Base-by-base conservation (phyloP, 1,284 basidiomycete genomes). In the Ustilago tritici region DNA sequence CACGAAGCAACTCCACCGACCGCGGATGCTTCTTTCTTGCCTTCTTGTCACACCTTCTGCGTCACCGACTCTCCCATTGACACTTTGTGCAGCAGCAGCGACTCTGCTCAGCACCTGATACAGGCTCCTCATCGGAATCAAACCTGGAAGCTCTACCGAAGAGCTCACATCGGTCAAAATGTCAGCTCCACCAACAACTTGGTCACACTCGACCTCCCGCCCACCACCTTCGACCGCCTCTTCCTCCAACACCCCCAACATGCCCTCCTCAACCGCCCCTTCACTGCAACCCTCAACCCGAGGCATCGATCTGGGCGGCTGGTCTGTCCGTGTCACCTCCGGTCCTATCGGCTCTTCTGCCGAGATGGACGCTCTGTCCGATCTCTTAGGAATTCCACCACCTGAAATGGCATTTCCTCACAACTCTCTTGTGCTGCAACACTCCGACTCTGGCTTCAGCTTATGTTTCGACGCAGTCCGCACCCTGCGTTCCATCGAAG, bases 331-430 rank as follows among this genome's bases (percentile, higher is more conserved):
- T 11, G 77, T 79, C 4, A 70, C 75, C 15, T 60, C 64, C 31
- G 84, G 84, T 3, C 79, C 82, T 40, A 86, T 86, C 35, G 84
- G 80, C 15, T 81, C 79, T 19, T 79, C 81, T 9, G 73, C 71
- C 34, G 88, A 89, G 77, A 87, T 89, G 52, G 89, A 90, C 58
- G 83, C 85, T 83, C 88, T 93, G 1, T 87, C 89, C 40, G 91
- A 93, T 75, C 89, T 90, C 58, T 91, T 97, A 80, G 89, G 89
- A 4, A 90, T 99, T 35, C 93, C 95, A 0, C 87, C 96, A 0
- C 97, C 97, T 2, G 96, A 99, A 86, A 99, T 99, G 94, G 95
- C 93, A 0, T 99, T 98, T 83, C 95, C 95, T 5, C 91, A 90
- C 85, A 99, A 98, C 87, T 87, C 87, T 19, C 89, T 99, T 1